These are phyloP conservation scores for Collybia mongolica DNA, from an alignment of 768 basidiomycete genomes.

Conservation along the genomic window DNA sequence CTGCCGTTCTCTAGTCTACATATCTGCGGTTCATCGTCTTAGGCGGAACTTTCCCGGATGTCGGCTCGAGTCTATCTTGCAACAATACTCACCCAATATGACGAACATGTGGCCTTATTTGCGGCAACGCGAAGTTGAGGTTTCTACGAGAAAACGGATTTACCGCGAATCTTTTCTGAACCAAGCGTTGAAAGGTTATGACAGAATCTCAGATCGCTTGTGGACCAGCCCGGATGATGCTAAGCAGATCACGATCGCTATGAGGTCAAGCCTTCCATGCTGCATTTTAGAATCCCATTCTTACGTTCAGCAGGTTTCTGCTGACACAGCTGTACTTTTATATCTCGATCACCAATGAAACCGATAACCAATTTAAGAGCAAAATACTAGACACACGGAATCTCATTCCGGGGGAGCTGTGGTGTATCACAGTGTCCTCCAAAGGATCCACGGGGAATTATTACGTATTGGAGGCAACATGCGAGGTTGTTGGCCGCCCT, in stretches of 20 bases:
- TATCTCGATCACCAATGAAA: conserved; percentile 44
- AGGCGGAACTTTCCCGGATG: conserved; percentile 44
- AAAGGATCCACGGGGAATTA: conserved; percentile 28
- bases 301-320: conserved; percentile 47
- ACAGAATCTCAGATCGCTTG: conserved; percentile 40
- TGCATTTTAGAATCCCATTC: conserved; percentile 1
- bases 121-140: conserved; percentile 45
- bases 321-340: conserved; percentile 63
- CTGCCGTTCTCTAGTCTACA: conserved; percentile 45
- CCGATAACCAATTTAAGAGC: conserved; percentile 24
- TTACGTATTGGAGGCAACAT: conserved; percentile 69
- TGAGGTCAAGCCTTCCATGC: conserved; percentile 40
- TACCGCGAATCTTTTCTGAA: conserved; percentile 55
- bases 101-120: conserved; percentile 78
- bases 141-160: conserved; percentile 26
- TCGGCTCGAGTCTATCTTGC: conserved; percentile 40
- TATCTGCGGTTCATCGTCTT: conserved; percentile 56
- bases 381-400: conserved; percentile 49
- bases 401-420: conserved; percentile 56
- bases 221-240: conserved; percentile 63
- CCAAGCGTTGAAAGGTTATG: conserved; percentile 26
- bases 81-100: conserved; percentile 39
- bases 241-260: conserved; percentile 52
- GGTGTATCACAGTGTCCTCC: conserved; percentile 45
- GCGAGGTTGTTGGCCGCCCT: conserved; percentile 63